Base-by-base conservation (phyloP, 208 protist species). In the Leishmania guyanensis region DNA sequence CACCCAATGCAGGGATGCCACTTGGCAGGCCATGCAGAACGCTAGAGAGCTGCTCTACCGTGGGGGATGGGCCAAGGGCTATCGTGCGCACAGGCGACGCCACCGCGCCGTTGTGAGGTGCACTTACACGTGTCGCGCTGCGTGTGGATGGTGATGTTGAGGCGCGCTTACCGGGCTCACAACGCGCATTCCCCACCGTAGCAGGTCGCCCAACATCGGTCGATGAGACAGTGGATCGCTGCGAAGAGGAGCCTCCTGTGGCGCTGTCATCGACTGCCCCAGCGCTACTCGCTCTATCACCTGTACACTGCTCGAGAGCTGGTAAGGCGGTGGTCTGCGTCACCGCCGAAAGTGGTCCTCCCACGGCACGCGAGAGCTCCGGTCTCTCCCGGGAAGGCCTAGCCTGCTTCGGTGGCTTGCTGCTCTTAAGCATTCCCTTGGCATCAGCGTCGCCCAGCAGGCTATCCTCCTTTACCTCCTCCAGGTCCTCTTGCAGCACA, bases 401-500 rank as follows among this genome's bases (percentile, higher is more conserved):
- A 5, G 39, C 9, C 43, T 16, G 39, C 3, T 50, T 43, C 20
- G 3, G 4, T 36, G 43, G 22, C 26, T 22, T 2, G 17, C 9
- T 51, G 43, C 2, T 48, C 43, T 50, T n/a, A 22, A 22, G 9
- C 3, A 22, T 51, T n/a, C 53, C 54, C 22, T 51, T 70, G 36
- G 68, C 64, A 17, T 81, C 75, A 22, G 3, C 51, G 26, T 78
- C 29, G 6, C 46, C 53, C 6, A 81, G 69, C 10, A 14, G 33
- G 5, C 79, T 78, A 3, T 80, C 72, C 6, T 56, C 70, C 3
- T 75, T 58, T 10, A 8, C 76, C 43, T 77, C 54, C 22, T 87
- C 56, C 36, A 68, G 68, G 66, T 85, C 86, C 12, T 87, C 82
- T 46, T 94, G 84, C 33, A 98, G 87, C 2, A 91, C 95, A 78